phyloP scores from a whole-genome alignment of 164 flowering plant species.

The Dillenia suffruticosa region DNA sequence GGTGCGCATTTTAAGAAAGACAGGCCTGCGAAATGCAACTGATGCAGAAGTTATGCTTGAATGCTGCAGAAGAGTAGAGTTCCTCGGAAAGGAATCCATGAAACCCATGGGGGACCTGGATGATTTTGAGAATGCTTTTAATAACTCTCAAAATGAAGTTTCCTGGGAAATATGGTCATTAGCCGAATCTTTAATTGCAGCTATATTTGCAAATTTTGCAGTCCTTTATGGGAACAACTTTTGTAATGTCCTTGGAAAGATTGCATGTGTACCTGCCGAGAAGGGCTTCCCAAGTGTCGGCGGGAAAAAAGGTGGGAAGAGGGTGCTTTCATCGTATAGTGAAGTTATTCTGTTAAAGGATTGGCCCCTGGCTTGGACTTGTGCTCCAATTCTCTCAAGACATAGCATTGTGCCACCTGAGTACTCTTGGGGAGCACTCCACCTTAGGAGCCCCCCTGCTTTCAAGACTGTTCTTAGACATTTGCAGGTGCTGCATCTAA shows the following conservation, averaged over 20 bases:
- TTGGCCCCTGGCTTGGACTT: conserved; percentile 98
- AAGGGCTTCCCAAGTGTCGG: conserved; percentile 69
- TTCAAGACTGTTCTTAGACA: conserved; percentile 76
- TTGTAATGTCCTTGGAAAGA: conserved; percentile 70
- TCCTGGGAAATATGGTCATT: conserved; percentile 72
- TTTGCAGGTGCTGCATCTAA: conserved; percentile 53
- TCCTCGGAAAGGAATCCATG: conserved; percentile 67
- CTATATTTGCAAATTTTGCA: conserved; percentile 78
- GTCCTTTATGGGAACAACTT: conserved; percentile 77
- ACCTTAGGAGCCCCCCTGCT: conserved; percentile 80
- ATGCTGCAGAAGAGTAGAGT: conserved; percentile 84
- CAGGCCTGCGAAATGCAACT: conserved; percentile 67
- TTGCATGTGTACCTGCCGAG: conserved; percentile 87
- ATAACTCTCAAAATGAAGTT: conserved; percentile 43
- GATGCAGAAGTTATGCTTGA: conserved; percentile 82
- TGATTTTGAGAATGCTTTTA: conserved; percentile 46
- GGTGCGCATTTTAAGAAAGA: conserved; percentile 80
- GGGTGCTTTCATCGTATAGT: conserved; percentile 75
- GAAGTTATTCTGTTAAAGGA: conserved; percentile 81
- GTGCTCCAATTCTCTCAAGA: conserved; percentile 67
- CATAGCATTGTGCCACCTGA: conserved; percentile 81
- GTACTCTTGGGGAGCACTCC: conserved; percentile 90
- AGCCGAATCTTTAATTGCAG: conserved; percentile 71
- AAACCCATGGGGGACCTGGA: conserved; percentile 33
- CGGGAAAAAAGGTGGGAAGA: conserved; percentile 73